These are phyloP conservation scores for Chrysopogon serrulatus DNA, from an alignment of 176 grass and related monocot species.

Conservation along the genomic window DNA sequence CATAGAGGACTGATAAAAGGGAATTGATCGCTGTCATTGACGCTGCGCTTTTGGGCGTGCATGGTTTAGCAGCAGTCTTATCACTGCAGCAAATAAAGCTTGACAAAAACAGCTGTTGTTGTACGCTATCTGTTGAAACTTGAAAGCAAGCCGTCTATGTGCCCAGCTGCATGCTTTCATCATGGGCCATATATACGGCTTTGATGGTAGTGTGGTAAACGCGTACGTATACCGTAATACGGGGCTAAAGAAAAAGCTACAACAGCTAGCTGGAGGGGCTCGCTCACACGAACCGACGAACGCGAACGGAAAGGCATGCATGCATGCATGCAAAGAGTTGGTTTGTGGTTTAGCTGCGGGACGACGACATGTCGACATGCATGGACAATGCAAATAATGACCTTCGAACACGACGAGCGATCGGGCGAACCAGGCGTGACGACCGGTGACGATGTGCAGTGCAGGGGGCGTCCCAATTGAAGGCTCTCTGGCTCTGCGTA, in stretches of 20 bases:
- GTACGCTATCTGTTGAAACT: background rate
- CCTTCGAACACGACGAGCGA: background rate
- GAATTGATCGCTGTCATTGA: conserved; percentile 12
- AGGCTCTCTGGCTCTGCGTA: background rate
- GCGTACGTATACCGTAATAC: too few species aligned
- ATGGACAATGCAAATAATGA: background rate
- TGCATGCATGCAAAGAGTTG: background rate
- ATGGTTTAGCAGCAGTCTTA: conserved; percentile 16
- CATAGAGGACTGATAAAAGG: background rate
- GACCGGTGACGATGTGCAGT: background rate
- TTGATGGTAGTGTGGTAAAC: too few species aligned
- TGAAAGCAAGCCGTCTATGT: too few species aligned
- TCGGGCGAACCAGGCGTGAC: background rate
- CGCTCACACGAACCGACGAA: too few species aligned
- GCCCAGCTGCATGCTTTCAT: too few species aligned
- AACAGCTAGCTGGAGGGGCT: too few species aligned
- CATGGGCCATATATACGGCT: too few species aligned
- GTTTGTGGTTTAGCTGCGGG: background rate
- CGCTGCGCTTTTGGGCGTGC: conserved; percentile 6
- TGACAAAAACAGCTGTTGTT: background rate
- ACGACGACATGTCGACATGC: background rate
- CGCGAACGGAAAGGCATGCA: too few species aligned
- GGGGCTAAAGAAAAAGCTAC: too few species aligned
- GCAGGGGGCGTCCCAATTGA: background rate
- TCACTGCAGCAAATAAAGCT: conserved; percentile 27